Percentiles rank a stretch among this genome's conserved stretches.
Conservation (phyloP, 352 stramenopile genomes). For the Globisporangium okanoganense region DNA sequence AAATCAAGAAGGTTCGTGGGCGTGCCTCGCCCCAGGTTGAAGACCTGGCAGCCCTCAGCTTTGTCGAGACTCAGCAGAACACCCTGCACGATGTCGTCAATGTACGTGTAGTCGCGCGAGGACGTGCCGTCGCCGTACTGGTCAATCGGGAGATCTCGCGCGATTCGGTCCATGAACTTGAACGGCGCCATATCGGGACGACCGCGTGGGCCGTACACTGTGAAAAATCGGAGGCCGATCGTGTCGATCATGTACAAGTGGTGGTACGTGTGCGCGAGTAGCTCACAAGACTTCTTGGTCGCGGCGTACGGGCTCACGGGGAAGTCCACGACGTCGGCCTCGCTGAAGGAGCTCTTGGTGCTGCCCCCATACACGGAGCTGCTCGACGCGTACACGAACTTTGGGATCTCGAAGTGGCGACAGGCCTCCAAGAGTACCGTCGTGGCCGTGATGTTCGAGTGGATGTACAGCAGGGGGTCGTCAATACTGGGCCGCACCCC, state of each 20-base stretch:
- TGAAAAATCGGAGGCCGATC: conserved; percentile 98
- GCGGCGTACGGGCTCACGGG: conserved; percentile 96
- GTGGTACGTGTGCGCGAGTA: conserved; percentile 97
- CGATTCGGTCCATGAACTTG: conserved; percentile 14
- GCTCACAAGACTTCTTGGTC: conserved; percentile 97
- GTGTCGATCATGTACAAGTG: conserved; percentile 94
- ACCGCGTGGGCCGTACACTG: conserved; percentile 95
- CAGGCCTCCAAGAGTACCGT: conserved; percentile 92
- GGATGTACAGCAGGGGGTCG: conserved; percentile 97
- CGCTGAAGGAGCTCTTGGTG: conserved; percentile 89
- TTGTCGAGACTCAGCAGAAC: conserved; percentile 80
- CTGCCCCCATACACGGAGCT: conserved; percentile 95
- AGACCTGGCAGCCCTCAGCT: conserved; percentile 89
- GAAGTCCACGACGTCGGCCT: conserved; percentile 89
- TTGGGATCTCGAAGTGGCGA: conserved; percentile 84
- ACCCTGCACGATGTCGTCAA: conserved; percentile 97
- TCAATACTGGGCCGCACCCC: conserved; percentile 97
- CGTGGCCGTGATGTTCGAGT: conserved; percentile 95
- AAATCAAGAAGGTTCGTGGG: conserved; percentile 93
- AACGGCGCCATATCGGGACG: conserved; percentile 76
- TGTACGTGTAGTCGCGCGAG: conserved; percentile 97
- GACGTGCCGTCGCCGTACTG: conserved; percentile 96
- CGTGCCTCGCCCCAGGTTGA: conserved; percentile 95
- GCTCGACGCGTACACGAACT: conserved; percentile 96
- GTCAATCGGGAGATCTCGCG: conserved; percentile 88